A percentile compares a stretch with the other conserved stretches of the same genome.
phyloP scores from a whole-genome alignment of 1,284 basidiomycete genomes.

The Bjerkandera adusta region DNA sequence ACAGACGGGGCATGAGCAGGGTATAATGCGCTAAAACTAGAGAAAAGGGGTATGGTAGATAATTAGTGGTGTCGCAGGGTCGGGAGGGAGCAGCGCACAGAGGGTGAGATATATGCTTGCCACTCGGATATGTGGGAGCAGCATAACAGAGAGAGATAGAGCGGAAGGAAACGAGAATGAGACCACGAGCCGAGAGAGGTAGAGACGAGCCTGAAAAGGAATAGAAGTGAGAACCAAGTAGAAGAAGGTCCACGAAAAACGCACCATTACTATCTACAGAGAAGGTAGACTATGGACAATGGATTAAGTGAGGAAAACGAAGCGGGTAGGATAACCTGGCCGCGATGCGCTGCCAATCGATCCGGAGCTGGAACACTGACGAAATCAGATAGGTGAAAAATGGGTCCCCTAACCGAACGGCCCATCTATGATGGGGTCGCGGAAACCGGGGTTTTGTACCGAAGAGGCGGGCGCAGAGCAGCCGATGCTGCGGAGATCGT shows the following conservation, averaged over 20 bases:
- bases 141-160: too few species aligned
- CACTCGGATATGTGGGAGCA: slow-evolving; percentile 15
- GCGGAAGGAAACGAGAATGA: slow-evolving; percentile 1
- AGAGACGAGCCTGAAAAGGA: slow-evolving; percentile 1
- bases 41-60: slow-evolving; percentile 9
- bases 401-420: slow-evolving; percentile 15
- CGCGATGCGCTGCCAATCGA: slow-evolving; percentile 7
- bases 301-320: slow-evolving; percentile 11
- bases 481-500: slow-evolving; percentile 18
- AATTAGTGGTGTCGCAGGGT: slow-evolving; percentile 13
- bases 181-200: slow-evolving; percentile 2
- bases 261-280: slow-evolving; percentile 14
- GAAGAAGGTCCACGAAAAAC: slow-evolving; percentile 4
- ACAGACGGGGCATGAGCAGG: slow-evolving; percentile 13
- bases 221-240: not conserved
- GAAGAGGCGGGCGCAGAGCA: slow-evolving; percentile 22
- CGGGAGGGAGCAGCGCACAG: slow-evolving; percentile 4
- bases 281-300: slow-evolving; percentile 14
- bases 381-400: slow-evolving; percentile 10
- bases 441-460: slow-evolving; percentile 31
- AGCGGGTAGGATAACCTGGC: slow-evolving; percentile 16
- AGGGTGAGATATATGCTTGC: not conserved
- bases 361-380: slow-evolving; percentile 7
- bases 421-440: slow-evolving; percentile 17
- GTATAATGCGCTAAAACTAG: slow-evolving; percentile 7